These are phyloP conservation scores for Magnaporthiopsis rhizophila DNA, from an alignment of 2,329 filamentous ascomycete genomes.

Conservation along the genomic window DNA sequence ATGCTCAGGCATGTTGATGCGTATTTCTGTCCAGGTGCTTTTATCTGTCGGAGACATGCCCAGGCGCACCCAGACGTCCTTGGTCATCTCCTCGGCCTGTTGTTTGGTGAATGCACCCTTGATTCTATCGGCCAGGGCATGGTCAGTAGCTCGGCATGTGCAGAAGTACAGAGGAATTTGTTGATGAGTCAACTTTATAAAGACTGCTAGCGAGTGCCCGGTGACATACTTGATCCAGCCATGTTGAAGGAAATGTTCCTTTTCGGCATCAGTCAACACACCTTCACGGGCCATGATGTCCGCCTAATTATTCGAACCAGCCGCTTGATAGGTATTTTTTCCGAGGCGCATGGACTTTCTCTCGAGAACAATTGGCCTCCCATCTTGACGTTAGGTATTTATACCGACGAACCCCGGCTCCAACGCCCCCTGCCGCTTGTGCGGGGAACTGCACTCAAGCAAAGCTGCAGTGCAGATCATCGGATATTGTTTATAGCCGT, in stretches of 20 bases:
- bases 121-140: slow-evolving; percentile 16
- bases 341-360: not conserved
- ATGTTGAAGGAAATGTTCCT: slow-evolving; percentile 31
- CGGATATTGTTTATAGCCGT: not conserved
- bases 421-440: not conserved
- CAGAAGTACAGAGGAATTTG: not conserved
- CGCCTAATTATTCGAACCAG: not conserved
- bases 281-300: not conserved
- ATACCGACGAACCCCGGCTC: not conserved
- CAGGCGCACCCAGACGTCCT: slow-evolving; percentile 54
- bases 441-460: not conserved
- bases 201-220: not conserved
- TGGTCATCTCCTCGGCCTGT: slow-evolving; percentile 26
- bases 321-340: not conserved
- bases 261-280: slow-evolving; percentile 29
- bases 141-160: not conserved
- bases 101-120: slow-evolving; percentile 28
- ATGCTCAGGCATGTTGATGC: slow-evolving; percentile 54
- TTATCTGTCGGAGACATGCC: slow-evolving; percentile 57
- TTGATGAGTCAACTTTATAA: not conserved
- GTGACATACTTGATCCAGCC: slow-evolving; percentile 30
- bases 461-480: not conserved
- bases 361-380: not conserved
- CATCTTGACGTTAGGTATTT: not conserved
- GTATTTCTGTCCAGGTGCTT: slow-evolving; percentile 54